These are phyloP conservation scores for Glomus cerebriforme DNA, from an alignment of 192 early-diverging fungal species.

Conservation along the genomic window DNA sequence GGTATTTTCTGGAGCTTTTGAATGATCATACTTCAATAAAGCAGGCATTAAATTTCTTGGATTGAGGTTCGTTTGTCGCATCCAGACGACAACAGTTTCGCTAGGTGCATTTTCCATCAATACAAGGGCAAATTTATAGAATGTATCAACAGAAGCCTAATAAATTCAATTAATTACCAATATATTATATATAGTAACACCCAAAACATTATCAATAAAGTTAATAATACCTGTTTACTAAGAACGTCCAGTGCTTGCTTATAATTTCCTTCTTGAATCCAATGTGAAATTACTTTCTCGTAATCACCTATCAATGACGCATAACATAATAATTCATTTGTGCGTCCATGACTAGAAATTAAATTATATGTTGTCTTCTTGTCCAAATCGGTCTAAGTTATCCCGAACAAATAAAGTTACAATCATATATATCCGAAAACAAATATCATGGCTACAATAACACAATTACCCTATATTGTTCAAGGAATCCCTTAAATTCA, in stretches of 20 bases:
- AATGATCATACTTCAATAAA: conserved; percentile 78
- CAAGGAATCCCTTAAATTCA: conserved; percentile 75
- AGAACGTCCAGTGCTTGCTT: conserved; percentile 76
- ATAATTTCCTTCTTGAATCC: conserved; percentile 79
- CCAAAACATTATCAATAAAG: background rate
- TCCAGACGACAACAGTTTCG: conserved; percentile 86
- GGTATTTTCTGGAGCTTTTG: conserved; percentile 36
- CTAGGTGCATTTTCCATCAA: conserved; percentile 85
- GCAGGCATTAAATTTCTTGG: conserved; percentile 86
- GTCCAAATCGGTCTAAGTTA: conserved; percentile 55
- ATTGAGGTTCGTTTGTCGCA: conserved; percentile 79
- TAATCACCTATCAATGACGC: conserved; percentile 84
- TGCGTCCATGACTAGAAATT: conserved; percentile 84
- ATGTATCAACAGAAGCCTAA: conserved; percentile 72
- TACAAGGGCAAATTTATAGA: conserved; percentile 85
- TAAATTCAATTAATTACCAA: no score
- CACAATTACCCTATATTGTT: conserved; percentile 62
- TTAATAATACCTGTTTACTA: conserved; percentile 68
- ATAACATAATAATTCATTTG: conserved; percentile 79
- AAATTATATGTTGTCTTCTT: conserved; percentile 77
- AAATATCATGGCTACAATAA: background rate
- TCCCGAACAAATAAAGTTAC: conserved; percentile 27
- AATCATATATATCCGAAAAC: conserved; percentile 22
- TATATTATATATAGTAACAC: no score
- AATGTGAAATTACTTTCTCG: conserved; percentile 83